Base-by-base conservation (phyloP, 768 basidiomycete species). In the Suillus occidentalis region DNA sequence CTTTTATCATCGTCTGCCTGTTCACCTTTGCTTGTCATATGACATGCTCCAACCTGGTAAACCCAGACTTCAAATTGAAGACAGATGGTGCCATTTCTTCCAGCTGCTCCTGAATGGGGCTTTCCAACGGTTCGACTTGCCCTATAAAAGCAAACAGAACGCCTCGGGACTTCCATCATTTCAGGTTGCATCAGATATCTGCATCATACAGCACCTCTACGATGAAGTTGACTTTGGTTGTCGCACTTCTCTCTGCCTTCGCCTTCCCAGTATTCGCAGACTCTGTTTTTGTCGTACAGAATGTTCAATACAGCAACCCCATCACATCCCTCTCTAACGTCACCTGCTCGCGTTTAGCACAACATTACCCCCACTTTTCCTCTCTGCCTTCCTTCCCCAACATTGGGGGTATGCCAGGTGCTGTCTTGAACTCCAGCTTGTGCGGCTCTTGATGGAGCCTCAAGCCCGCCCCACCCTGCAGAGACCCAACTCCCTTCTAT, bases 291-390 rank as follows among this genome's bases (percentile, higher is more conserved):
- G 57, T 59, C 22, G 34, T 62, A 40, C 63, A 25, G 28, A 52
- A 65, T 14, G 8, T 12, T 22, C 45, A 25, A 31, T 65, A 65
- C 52, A 37, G 28, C 39, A 65, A 70, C 31, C 13, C 55, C 39
- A 12, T 13, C 25, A 1, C 28, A 8, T 67, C 69, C 13, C 36
- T 70, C 25, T 8, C 31, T 39, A 62, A 49, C 47, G 63, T 68
- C 42, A 66, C 72, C 4, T 72, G 72, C 61, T 73, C 72, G 18
- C 3, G 2, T 31, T 25, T 66, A 16, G 66, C 63, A 28, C 62
- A 63, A 61, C 62, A 59, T 10, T 72, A 49, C 62, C 18, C 61
- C n/a, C 67, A 56, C 36, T 60, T 73, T 34, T 61, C 58, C 22
- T 65, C 68, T 20, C 56, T 66, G 2, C 65, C 64, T n/a, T 59